These are phyloP conservation scores for Hortiboletus flavorubellus DNA, from an alignment of 768 basidiomycete species.

Conservation along the genomic window DNA sequence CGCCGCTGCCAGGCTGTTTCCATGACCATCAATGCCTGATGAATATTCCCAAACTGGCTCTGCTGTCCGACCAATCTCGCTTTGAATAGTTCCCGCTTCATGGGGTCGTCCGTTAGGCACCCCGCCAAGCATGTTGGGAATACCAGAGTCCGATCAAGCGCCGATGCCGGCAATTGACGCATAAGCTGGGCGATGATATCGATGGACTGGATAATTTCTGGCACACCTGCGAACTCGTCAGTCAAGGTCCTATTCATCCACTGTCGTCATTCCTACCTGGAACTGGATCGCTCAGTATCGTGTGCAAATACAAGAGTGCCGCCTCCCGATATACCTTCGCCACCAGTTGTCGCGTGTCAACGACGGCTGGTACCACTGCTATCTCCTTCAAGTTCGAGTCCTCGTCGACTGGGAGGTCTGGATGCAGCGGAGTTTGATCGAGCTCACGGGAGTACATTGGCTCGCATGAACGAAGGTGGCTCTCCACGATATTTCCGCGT, in stretches of 20 bases:
- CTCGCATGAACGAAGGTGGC: constrained; percentile 48
- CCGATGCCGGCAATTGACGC: constrained; percentile 51
- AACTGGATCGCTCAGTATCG: constrained; percentile 61
- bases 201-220: constrained; percentile 63
- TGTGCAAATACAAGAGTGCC: constrained; percentile 65
- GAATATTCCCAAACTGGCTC: constrained; percentile 56
- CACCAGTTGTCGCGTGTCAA: constrained; percentile 48
- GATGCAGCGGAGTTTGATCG: constrained; percentile 40
- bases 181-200: constrained; percentile 52
- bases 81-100: constrained; percentile 56
- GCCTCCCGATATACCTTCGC: constrained; percentile 63
- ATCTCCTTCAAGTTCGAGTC: constrained; percentile 24
- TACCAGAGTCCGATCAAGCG: constrained; percentile 62
- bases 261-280: constrained; percentile 51
- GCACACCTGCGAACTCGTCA: constrained; percentile 49
- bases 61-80: constrained; percentile 52
- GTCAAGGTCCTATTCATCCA: background rate
- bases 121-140: constrained; percentile 76
- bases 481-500: constrained; percentile 70
- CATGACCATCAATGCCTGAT: constrained; percentile 58
- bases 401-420: constrained; percentile 30
- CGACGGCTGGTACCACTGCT: constrained; percentile 28
- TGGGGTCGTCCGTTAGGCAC: constrained; percentile 65
- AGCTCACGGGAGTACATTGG: constrained; percentile 28
- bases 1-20: constrained; percentile 69